Base-by-base conservation (phyloP, 1,284 basidiomycete species). In the Wolfiporia cocos region DNA sequence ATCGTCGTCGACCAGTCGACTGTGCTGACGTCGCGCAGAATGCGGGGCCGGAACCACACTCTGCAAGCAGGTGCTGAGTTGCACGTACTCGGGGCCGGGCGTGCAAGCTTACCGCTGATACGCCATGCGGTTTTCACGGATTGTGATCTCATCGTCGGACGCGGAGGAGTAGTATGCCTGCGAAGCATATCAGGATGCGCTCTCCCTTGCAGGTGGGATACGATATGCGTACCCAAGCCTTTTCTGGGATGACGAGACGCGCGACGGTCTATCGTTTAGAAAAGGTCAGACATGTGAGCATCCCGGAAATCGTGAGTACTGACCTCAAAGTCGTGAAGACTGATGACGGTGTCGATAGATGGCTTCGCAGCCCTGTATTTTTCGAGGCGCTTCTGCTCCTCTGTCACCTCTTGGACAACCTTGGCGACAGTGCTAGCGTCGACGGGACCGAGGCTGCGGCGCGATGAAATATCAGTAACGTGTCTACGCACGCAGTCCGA, bases 21-120 rank as follows among this genome's bases (percentile, higher is more conserved):
- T 12, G 63, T 63, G 11, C 65, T 64, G 9, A 87, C 83, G 52
- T 87, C 73, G 20, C 81, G 71, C 5, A 87, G 64, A 37, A 88
- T 70, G 9, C 85, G 71, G 4, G 86, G 83, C 3, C 83, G 70
- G 71, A 87, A 87, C 82, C 82, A 88, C 44, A 88, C 71, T 19
- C 78, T 71, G 35, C 21, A 19, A 37, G 19, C 14, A 20, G n/a
- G 11, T 34, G n/a, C 4, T 36, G 34, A 36, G 34, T 22, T 36
- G 18, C 17, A 12, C 11, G 5, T 11, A 20, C 34, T 6, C 10
- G 6, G 17, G 7, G 17, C 32, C 10, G 32, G 20, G 10, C 20
- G 18, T 12, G 18, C 21, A 14, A 6, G 45, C 63, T 39, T 31
- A 66, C 74, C 78, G 62, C 42, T 81, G 78, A 56, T 76, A 88